phyloP scores from a whole-genome alignment of 2,329 filamentous ascomycete species.

The Zymoseptoria passerinii region DNA sequence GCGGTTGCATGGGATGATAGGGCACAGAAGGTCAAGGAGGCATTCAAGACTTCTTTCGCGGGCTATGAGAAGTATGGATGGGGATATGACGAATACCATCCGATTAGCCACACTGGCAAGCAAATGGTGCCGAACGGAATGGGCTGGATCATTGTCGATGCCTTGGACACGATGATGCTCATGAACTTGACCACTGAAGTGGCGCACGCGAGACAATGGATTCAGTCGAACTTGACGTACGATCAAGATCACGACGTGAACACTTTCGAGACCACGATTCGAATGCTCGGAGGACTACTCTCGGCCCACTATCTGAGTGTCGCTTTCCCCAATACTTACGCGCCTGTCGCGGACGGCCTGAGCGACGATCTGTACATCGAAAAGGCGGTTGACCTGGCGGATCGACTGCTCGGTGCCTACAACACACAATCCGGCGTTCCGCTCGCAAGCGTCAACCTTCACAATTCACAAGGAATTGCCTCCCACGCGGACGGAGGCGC shows the following conservation, averaged over 20 bases:
- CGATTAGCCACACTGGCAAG: slow-evolving; percentile 65
- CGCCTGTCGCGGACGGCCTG: slow-evolving; percentile 59
- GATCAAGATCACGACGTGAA: slow-evolving; percentile 93
- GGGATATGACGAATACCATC: slow-evolving; percentile 90
- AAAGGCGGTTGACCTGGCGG: slow-evolving; percentile 87
- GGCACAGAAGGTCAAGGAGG: slow-evolving; percentile 74
- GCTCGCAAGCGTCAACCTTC: slow-evolving; percentile 82
- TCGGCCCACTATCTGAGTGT: slow-evolving; percentile 93
- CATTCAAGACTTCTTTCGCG: slow-evolving; percentile 86
- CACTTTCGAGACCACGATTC: slow-evolving; percentile 95
- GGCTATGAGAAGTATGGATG: slow-evolving; percentile 88
- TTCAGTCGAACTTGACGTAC: slow-evolving; percentile 70
- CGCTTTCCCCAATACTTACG: slow-evolving; percentile 64
- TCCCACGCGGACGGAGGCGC: slow-evolving; percentile 81
- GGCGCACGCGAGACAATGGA: slow-evolving; percentile 79
- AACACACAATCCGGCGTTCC: slow-evolving; percentile 81
- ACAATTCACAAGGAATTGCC: slow-evolving; percentile 62
- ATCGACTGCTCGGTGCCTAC: slow-evolving; percentile 78
- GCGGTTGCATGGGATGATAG: slow-evolving; percentile 65
- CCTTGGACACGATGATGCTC: slow-evolving; percentile 91
- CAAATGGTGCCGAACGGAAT: slow-evolving; percentile 85
- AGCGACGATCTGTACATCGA: slow-evolving; percentile 92
- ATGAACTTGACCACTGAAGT: slow-evolving; percentile 93
- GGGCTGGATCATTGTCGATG: slow-evolving; percentile 97
- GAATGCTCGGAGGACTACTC: slow-evolving; percentile 88